Conservation (phyloP, 148 eudicot genomes). For the Suaeda aralocaspica region DNA sequence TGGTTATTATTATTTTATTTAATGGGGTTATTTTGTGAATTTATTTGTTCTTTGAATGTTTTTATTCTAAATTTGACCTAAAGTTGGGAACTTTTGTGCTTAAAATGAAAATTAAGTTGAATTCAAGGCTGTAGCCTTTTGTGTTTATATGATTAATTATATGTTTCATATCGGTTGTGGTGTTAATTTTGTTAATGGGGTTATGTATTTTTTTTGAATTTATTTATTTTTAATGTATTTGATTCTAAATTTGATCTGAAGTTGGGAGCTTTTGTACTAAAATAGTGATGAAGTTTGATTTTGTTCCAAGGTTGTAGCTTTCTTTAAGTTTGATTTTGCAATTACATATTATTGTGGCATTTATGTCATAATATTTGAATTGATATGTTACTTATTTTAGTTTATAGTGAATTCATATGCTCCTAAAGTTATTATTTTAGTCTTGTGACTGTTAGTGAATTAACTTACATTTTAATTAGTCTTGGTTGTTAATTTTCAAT, state of each 20-base stretch:
- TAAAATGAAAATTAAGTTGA: too few species aligned
- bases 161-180: too few species aligned
- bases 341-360: not conserved
- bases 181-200: too few species aligned
- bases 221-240: too few species aligned
- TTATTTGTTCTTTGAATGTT: too few species aligned
- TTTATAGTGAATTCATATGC: not conserved
- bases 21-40: too few species aligned
- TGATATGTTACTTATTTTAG: not conserved
- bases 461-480: not conserved
- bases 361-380: not conserved
- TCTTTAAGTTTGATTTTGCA: not conserved
- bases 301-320: not conserved
- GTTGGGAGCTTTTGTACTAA: not conserved
- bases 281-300: not conserved
- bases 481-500: not conserved
- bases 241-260: not conserved
- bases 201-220: too few species aligned
- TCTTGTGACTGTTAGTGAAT: not conserved
- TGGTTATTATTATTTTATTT: too few species aligned
- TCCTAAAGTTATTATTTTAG: not conserved
- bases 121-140: too few species aligned
- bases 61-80: too few species aligned
- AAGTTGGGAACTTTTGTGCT: too few species aligned
- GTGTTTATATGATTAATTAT: too few species aligned